A percentile compares a stretch with the other conserved stretches of the same genome.
phyloP scores from a whole-genome alignment of 1,284 basidiomycete species.

The Volvariella surrecta region DNA sequence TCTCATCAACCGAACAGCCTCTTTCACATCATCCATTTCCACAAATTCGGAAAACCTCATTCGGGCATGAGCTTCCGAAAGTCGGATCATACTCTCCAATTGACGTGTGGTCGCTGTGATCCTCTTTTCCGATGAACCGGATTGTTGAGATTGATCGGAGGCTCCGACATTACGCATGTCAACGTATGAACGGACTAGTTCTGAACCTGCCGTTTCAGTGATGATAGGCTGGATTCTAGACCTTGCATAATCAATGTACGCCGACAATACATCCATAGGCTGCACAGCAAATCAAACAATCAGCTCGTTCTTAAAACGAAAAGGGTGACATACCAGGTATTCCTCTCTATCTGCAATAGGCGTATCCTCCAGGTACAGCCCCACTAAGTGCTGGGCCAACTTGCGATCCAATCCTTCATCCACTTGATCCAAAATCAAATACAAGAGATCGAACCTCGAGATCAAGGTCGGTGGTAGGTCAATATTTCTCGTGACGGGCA shows the following conservation, averaged over 20 bases:
- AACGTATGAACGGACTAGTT: slow-evolving; percentile 87
- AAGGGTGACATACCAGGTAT: slow-evolving; percentile 61
- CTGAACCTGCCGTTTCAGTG: slow-evolving; percentile 78
- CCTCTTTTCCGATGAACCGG: slow-evolving; percentile 75
- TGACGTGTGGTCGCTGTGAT: slow-evolving; percentile 98
- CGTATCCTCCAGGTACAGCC: slow-evolving; percentile 88
- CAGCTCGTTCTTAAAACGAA: background rate
- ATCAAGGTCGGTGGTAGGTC: slow-evolving; percentile 97
- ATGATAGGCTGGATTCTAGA: slow-evolving; percentile 87
- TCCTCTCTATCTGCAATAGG: slow-evolving; percentile 67
- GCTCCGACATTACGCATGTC: slow-evolving; percentile 85
- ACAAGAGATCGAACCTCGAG: slow-evolving; percentile 96
- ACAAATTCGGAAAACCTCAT: slow-evolving; percentile 89
- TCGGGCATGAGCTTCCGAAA: slow-evolving; percentile 92
- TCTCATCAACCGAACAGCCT: slow-evolving; percentile 89
- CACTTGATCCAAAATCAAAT: slow-evolving; percentile 92
- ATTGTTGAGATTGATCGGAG: background rate
- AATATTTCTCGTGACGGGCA: slow-evolving; percentile 84
- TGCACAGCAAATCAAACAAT: slow-evolving; percentile 19
- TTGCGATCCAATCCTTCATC: slow-evolving; percentile 87
- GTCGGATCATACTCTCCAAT: slow-evolving; percentile 96
- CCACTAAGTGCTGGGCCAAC: slow-evolving; percentile 89
- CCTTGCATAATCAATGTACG: slow-evolving; percentile 92
- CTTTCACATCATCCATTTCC: slow-evolving; percentile 81
- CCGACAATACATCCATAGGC: slow-evolving; percentile 85